phyloP scores from a whole-genome alignment of 2,329 filamentous ascomycete species.

The Teratosphaeria viscida region DNA sequence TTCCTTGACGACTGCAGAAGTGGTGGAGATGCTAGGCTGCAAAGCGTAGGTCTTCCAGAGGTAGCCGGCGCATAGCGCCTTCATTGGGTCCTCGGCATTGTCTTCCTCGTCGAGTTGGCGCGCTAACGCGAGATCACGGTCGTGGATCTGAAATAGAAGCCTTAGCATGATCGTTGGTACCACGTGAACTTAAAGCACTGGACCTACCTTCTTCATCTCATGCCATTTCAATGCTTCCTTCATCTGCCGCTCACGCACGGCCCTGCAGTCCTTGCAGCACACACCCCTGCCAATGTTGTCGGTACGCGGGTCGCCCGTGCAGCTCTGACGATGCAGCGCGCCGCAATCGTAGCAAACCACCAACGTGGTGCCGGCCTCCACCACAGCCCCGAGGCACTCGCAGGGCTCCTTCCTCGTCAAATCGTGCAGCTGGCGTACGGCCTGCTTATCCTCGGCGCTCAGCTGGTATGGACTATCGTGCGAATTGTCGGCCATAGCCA shows the following conservation, averaged over 20 bases:
- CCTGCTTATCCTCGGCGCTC: neutral
- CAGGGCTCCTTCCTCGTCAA: neutral
- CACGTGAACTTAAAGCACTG: neutral
- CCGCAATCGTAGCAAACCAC: conserved; percentile 2
- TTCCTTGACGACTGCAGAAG: neutral
- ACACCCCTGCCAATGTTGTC: neutral
- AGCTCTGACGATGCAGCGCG: conserved; percentile 1
- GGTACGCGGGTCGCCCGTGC: neutral
- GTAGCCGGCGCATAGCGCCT: neutral
- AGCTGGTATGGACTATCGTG: neutral
- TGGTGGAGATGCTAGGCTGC: neutral
- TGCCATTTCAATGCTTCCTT: neutral
- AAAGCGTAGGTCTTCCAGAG: conserved; percentile 7
- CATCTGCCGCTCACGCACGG: neutral
- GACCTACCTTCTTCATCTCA: neutral
- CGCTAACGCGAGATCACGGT: neutral
- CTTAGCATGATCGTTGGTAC: neutral
- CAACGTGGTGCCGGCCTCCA: neutral
- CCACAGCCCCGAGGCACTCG: neutral
- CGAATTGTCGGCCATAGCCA: neutral
- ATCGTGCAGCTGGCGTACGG: neutral
- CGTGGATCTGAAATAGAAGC: neutral
- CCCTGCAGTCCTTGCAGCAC: conserved; percentile 2
- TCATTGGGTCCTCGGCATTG: neutral
- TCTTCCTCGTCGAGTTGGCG: neutral